Evolutionary conservation across 176 grass and related monocot genomes (phyloP).

Genomic region (Cenchrus fungigraminus): DNA sequence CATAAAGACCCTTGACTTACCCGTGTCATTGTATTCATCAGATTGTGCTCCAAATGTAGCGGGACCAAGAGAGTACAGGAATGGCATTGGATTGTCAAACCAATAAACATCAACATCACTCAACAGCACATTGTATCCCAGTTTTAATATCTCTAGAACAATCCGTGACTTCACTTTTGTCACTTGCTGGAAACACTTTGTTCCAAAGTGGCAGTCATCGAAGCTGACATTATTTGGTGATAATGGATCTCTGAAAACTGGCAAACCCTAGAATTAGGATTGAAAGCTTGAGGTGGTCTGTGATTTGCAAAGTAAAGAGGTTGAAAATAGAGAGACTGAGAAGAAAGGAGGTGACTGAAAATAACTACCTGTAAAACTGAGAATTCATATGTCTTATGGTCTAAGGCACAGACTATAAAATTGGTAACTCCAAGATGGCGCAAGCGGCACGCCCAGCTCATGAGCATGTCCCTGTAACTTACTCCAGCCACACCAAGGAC

Average conservation of each 20-base stretch:
- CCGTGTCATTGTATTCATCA: slow-evolving; percentile 86
- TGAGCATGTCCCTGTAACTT: slow-evolving; percentile 91
- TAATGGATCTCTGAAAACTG: slow-evolving; percentile 68
- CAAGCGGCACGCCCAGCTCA: slow-evolving; percentile 91
- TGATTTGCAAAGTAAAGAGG: neutral
- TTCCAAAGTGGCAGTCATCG: slow-evolving; percentile 88
- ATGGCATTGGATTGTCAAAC: slow-evolving; percentile 76
- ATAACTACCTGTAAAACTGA: slow-evolving; percentile 71
- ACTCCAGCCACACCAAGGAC: slow-evolving; percentile 83
- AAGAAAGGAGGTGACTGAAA: neutral
- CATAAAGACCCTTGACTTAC: slow-evolving; percentile 27
- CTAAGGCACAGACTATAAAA: slow-evolving; percentile 83
- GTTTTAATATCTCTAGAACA: slow-evolving; percentile 78
- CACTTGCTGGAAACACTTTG: slow-evolving; percentile 81
- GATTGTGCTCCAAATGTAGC: slow-evolving; percentile 73
- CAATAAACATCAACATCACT: slow-evolving; percentile 94
- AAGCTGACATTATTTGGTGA: slow-evolving; percentile 75
- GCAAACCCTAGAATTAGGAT: slow-evolving; percentile 69
- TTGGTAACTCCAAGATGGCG: slow-evolving; percentile 62
- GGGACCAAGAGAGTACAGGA: slow-evolving; percentile 69
- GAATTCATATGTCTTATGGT: slow-evolving; percentile 78
- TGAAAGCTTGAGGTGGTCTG: neutral
- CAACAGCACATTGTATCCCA: slow-evolving; percentile 85
- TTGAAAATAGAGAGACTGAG: neutral
- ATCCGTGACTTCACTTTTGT: slow-evolving; percentile 92